Conservation (phyloP, 495 filamentous ascomycete genomes). For the Friedmanniomyces simplex region DNA sequence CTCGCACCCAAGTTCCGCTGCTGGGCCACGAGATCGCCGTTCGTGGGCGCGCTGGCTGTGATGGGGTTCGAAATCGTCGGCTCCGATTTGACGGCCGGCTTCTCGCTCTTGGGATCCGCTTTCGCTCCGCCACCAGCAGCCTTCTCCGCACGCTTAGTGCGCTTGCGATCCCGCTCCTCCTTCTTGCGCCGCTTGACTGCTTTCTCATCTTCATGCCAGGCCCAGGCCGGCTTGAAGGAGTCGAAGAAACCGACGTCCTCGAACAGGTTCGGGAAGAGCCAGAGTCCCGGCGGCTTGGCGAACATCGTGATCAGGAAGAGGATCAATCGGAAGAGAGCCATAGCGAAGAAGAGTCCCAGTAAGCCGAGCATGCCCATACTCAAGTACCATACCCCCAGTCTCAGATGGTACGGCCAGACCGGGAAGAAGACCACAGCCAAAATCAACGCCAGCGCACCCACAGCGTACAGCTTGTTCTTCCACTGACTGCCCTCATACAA, state of each 20-base stretch:
- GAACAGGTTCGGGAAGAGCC: constrained; percentile 97
- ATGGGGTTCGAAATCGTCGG: constrained; percentile 1
- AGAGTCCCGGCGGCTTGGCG: constrained; percentile 71
- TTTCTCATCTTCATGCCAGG: constrained; percentile 76
- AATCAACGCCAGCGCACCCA: constrained; percentile 66
- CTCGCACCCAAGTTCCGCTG: constrained; percentile 16
- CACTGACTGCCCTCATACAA: constrained; percentile 90
- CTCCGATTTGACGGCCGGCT: neutral
- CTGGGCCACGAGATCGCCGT: neutral
- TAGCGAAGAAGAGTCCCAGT: constrained; percentile 89
- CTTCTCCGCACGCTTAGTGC: constrained; percentile 16
- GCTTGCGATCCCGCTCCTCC: constrained; percentile 20
- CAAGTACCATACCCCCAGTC: constrained; percentile 94
- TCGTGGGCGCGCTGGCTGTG: constrained; percentile 2
- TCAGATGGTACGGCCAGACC: constrained; percentile 83
- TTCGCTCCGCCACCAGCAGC: constrained; percentile 10
- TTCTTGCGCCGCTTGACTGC: constrained; percentile 23
- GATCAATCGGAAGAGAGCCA: constrained; percentile 93
- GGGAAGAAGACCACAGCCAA: constrained; percentile 90
- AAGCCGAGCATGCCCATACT: constrained; percentile 89
- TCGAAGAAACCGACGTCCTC: constrained; percentile 98
- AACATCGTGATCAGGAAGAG: constrained; percentile 93
- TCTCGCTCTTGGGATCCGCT: neutral
- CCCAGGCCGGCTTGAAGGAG: constrained; percentile 93
- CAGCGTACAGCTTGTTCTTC: constrained; percentile 85